These are phyloP conservation scores for Borovskyia barvae DNA, from an alignment of 208 protist species.

Conservation along the genomic window DNA sequence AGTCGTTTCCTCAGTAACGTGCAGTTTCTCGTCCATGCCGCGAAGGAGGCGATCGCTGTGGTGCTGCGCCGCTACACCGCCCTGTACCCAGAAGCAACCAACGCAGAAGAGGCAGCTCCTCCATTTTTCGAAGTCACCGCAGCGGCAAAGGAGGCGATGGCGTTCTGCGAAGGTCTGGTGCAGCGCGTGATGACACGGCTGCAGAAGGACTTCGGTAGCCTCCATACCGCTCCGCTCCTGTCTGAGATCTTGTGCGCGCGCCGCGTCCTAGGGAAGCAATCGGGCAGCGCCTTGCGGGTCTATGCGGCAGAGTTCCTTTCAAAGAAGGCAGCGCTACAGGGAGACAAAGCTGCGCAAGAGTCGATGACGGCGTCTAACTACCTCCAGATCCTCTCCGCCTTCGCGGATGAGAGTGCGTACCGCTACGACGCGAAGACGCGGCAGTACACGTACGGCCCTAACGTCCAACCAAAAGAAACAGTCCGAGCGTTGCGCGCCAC, in stretches of 20 bases:
- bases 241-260: slow-evolving; percentile 56
- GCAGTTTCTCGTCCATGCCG: slow-evolving; percentile 79
- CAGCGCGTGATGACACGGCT: slow-evolving; percentile 50
- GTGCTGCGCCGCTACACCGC: slow-evolving; percentile 39
- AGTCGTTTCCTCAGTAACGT: slow-evolving; percentile 84
- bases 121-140: slow-evolving; percentile 21
- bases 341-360: slow-evolving; percentile 40
- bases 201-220: slow-evolving; percentile 21
- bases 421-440: slow-evolving; percentile 38
- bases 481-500: slow-evolving; percentile 45
- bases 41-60: slow-evolving; percentile 48
- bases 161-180: slow-evolving; percentile 52
- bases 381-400: slow-evolving; percentile 68
- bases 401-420: slow-evolving; percentile 76
- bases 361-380: slow-evolving; percentile 72
- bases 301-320: slow-evolving; percentile 61
- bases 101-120: slow-evolving; percentile 16
- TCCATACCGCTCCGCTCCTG: slow-evolving; percentile 67
- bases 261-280: slow-evolving; percentile 65
- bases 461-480: slow-evolving; percentile 51
- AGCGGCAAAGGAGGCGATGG: slow-evolving; percentile 36
- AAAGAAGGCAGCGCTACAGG: slow-evolving; percentile 32
- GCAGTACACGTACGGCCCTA: slow-evolving; percentile 42
- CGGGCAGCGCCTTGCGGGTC: slow-evolving; percentile 34
- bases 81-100: slow-evolving; percentile 26